Evolutionary conservation across 73 alveolate species (phyloP).

Genomic region (Tetrahymena borealis): DNA sequence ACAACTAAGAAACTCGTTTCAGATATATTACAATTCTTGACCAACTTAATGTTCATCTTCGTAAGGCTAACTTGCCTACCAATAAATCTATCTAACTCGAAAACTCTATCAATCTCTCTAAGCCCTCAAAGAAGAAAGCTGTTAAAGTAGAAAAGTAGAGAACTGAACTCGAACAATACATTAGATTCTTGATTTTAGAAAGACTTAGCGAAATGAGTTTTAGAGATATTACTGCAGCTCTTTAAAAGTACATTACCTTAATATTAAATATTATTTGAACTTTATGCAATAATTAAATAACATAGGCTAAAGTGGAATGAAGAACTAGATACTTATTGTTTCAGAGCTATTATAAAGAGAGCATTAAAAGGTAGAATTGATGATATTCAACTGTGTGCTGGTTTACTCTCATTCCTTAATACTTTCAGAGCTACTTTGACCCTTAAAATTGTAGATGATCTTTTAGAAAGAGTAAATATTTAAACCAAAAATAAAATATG

Average conservation of each 20-base stretch:
- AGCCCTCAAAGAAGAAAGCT: background rate
- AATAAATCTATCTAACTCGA: background rate
- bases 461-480: slow-evolving; percentile 11
- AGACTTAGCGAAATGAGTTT: slow-evolving; percentile 1
- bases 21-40: slow-evolving; percentile 2
- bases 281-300: background rate
- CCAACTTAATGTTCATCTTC: slow-evolving; percentile 8
- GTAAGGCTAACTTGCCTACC: slow-evolving; percentile 9
- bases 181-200: slow-evolving; percentile 19
- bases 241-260: background rate
- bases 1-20: slow-evolving; percentile 25
- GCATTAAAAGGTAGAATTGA: background rate
- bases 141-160: slow-evolving; percentile 17
- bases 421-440: background rate
- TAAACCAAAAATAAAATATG: slow-evolving; percentile 1
- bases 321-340: background rate
- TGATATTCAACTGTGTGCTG: background rate
- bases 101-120: slow-evolving; percentile 16
- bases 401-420: background rate
- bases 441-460: slow-evolving; percentile 1
- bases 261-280: background rate
- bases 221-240: background rate
- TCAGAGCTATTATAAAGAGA: background rate
- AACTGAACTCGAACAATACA: slow-evolving; percentile 7
- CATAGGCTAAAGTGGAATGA: slow-evolving; percentile 4